Evolutionary conservation across 192 early-diverging fungal genomes (phyloP).

Genomic region (Backusella tuberculispora): DNA sequence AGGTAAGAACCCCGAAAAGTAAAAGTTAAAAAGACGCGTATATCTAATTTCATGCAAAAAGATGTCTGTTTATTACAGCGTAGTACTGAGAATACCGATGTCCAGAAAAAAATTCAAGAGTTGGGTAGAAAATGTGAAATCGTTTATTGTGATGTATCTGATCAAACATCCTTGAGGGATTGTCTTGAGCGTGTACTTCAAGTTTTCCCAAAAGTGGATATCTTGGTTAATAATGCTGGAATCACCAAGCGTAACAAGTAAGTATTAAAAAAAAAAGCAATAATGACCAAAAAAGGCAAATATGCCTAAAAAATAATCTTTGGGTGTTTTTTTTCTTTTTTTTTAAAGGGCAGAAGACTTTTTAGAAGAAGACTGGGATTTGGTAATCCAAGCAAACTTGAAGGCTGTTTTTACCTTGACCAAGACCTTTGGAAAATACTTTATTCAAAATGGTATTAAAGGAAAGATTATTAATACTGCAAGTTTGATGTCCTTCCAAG

Average conservation of each 20-base stretch:
- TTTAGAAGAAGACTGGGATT: slow-evolving; percentile 32
- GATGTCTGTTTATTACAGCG: neutral
- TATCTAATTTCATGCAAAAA: neutral
- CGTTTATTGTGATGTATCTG: neutral
- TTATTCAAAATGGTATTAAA: slow-evolving; percentile 5
- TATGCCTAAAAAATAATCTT: neutral
- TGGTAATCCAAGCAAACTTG: slow-evolving; percentile 34
- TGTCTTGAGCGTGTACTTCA: slow-evolving; percentile 9
- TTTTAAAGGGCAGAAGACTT: slow-evolving; percentile 23
- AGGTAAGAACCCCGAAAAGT: slow-evolving; percentile 9
- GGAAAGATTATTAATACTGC: slow-evolving; percentile 37
- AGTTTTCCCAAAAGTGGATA: neutral
- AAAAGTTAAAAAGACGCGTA: neutral
- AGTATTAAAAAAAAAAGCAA: neutral
- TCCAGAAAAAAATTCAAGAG: neutral
- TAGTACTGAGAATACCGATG: neutral
- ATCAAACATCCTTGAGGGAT: neutral
- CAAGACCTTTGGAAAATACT: slow-evolving; percentile 28
- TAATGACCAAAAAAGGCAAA: neutral
- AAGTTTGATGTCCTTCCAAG: slow-evolving; percentile 30
- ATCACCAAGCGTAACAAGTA: neutral
- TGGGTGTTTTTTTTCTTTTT: neutral
- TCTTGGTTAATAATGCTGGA: neutral
- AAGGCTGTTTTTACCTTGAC: slow-evolving; percentile 33
- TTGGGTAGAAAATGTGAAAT: slow-evolving; percentile 1